phyloP scores from a whole-genome alignment of 768 basidiomycete genomes.

The Pleurotus tuber-regium region DNA sequence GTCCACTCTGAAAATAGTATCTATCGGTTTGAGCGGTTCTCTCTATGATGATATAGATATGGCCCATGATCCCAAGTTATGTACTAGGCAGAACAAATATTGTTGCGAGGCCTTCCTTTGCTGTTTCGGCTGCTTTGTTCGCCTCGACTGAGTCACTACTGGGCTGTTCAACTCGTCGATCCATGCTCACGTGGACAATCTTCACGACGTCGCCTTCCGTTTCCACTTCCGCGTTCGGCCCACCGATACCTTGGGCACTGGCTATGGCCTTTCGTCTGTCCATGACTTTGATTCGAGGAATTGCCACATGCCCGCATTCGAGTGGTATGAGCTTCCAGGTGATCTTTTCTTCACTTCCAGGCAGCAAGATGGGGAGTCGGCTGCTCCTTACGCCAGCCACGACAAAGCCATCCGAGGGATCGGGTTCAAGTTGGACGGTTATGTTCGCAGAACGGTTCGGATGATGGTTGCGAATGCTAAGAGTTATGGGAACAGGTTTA shows the following conservation, averaged over 20 bases:
- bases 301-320: conserved; percentile 64
- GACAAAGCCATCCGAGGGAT: conserved; percentile 70
- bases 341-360: conserved; percentile 64
- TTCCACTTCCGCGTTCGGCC: conserved; percentile 28
- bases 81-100: neutral
- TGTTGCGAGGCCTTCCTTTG: neutral
- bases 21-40: neutral
- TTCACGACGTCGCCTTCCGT: conserved; percentile 45
- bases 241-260: conserved; percentile 22
- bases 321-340: conserved; percentile 71
- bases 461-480: conserved; percentile 66
- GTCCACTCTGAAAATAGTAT: neutral
- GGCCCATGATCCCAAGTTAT: neutral
- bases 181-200: conserved; percentile 52
- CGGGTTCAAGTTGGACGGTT: conserved; percentile 69
- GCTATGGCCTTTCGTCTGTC: conserved; percentile 43
- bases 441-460: conserved; percentile 65
- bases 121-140: neutral
- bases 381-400: conserved; percentile 72
- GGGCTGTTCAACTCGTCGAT: conserved; percentile 22
- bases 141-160: no score
- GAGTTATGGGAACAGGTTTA: conserved; percentile 48
- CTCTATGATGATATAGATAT: neutral
- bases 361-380: conserved; percentile 68
- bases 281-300: conserved; percentile 61